phyloP scores from a whole-genome alignment of 257 asterid genomes.

The Vinca minor region DNA sequence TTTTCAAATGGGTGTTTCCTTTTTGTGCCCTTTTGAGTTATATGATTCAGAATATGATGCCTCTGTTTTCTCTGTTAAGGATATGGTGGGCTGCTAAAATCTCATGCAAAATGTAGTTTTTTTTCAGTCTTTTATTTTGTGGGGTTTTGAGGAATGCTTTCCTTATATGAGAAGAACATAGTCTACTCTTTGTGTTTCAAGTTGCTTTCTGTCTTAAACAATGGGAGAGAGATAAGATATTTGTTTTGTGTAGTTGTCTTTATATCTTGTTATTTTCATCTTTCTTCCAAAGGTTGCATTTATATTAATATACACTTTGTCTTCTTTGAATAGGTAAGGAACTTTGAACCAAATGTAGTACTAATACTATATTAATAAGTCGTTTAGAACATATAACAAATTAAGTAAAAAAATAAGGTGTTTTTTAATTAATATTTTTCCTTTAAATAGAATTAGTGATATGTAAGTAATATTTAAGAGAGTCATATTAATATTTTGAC shows the following conservation, averaged over 20 bases:
- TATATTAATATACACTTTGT: conserved; percentile 15
- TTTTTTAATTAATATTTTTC: no score
- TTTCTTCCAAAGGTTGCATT: conserved; percentile 21
- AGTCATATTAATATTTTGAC: no score
- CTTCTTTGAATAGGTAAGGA: conserved; percentile 20
- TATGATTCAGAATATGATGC: not conserved
- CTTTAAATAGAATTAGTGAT: no score
- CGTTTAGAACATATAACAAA: no score
- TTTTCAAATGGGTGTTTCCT: conserved; percentile 7
- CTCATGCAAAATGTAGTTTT: conserved; percentile 21
- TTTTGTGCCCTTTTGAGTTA: not conserved
- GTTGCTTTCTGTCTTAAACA: conserved; percentile 14
- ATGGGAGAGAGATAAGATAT: conserved; percentile 21
- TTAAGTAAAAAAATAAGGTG: no score
- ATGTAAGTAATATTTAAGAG: no score
- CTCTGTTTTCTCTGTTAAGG: no score
- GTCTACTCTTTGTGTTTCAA: conserved; percentile 6
- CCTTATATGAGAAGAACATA: not conserved
- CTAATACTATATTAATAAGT: no score
- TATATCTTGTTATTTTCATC: conserved; percentile 40
- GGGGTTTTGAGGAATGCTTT: not conserved
- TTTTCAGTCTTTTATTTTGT: conserved; percentile 4
- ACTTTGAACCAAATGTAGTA: conserved; percentile 8
- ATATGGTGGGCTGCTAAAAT: not conserved
- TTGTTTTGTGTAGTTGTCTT: conserved; percentile 14